Base-by-base conservation (phyloP, 2,329 filamentous ascomycete species). In the Aureobasidium melanogenum region DNA sequence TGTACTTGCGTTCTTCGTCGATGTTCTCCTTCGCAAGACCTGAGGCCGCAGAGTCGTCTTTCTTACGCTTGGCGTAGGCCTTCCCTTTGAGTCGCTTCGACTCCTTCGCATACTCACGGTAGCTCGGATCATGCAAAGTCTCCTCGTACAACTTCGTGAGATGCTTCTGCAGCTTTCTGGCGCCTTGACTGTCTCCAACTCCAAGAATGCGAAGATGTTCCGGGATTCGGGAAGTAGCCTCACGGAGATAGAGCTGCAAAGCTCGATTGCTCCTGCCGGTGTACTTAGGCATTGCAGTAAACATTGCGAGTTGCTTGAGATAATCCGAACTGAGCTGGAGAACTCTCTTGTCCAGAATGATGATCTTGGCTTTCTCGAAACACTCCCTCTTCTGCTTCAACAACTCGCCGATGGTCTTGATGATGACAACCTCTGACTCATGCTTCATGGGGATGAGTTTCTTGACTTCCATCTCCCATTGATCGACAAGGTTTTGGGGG, bases 391-490 rank as follows among this genome's bases (percentile, higher is more conserved):
- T 77, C 6, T 73, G 67, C 1, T 69, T 69, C n/a, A 69, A 67
- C 2, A 86, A 69, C 7, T 77, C 68, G 2, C 50, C 55, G 5
- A 73, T 64, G 0, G 63, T 73, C 17, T 73, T 72, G 46, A 86
- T 75, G 0, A 75, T 74, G 0, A 75, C 15, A 4, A 28, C 9
- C 22, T n/a, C 34, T 3, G 85, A 71, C 6, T 36, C 39, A 8
- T 65, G 54, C 5, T 69, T 69, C 0, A 60, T 64, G 3, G 71
- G 74, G 3, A 82, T 68, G 66, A 81, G 84, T 55, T 81, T 81
- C 2, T 66, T 51, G 15, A 84, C 77, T 64, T 88, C 85, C 0
- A 70, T 67, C 9, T 68, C 66, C 86, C 86, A 88, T 67, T 88
- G 86, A 6, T 74, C 67, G 1, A 80, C 71, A 5, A 88, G 73